Percentiles rank a stretch among this genome's conserved stretches.
Conservation (phyloP, 768 basidiomycete species). For the Tricholomella constricta region DNA sequence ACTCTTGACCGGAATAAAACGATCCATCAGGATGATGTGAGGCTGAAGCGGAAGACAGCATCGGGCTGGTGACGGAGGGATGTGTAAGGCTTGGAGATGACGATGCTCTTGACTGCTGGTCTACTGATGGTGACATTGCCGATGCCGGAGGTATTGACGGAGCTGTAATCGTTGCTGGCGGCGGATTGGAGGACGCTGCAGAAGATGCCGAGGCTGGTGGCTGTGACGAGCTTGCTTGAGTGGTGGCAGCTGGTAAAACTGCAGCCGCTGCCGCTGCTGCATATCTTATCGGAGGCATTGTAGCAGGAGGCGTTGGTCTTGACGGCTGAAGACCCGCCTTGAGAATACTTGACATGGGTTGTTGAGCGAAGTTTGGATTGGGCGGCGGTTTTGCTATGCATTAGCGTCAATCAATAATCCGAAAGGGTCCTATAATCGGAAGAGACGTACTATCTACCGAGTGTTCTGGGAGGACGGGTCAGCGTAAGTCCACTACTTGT, state of each 20-base stretch:
- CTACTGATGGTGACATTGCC: slow-evolving; percentile 30
- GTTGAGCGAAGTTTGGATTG: slow-evolving; percentile 78
- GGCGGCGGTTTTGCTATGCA: slow-evolving; percentile 69
- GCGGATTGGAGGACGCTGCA: slow-evolving; percentile 38
- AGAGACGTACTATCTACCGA: slow-evolving; percentile 64
- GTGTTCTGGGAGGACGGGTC: slow-evolving; percentile 48
- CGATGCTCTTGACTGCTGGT: slow-evolving; percentile 46
- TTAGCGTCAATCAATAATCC: slow-evolving; percentile 9
- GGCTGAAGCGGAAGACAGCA: slow-evolving; percentile 72
- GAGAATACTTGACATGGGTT: slow-evolving; percentile 73
- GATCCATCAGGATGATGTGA: slow-evolving; percentile 70
- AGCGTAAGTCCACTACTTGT: slow-evolving; percentile 2
- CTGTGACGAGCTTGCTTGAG: slow-evolving; percentile 35
- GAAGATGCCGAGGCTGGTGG: slow-evolving; percentile 48
- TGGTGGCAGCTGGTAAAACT: slow-evolving; percentile 34
- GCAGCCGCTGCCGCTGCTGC: slow-evolving; percentile 85
- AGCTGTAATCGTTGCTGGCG: slow-evolving; percentile 36
- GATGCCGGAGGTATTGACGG: slow-evolving; percentile 43
- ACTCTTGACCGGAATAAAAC: slow-evolving; percentile 70
- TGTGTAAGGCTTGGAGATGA: slow-evolving; percentile 88
- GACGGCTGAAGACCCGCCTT: slow-evolving; percentile 68
- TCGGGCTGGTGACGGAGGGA: slow-evolving; percentile 78
- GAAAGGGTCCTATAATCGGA: background rate
- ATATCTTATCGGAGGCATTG: slow-evolving; percentile 83
- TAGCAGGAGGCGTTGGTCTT: slow-evolving; percentile 54